These are phyloP conservation scores for Pisolithus thermaeus DNA, from an alignment of 1,284 basidiomycete species.

Conservation along the genomic window DNA sequence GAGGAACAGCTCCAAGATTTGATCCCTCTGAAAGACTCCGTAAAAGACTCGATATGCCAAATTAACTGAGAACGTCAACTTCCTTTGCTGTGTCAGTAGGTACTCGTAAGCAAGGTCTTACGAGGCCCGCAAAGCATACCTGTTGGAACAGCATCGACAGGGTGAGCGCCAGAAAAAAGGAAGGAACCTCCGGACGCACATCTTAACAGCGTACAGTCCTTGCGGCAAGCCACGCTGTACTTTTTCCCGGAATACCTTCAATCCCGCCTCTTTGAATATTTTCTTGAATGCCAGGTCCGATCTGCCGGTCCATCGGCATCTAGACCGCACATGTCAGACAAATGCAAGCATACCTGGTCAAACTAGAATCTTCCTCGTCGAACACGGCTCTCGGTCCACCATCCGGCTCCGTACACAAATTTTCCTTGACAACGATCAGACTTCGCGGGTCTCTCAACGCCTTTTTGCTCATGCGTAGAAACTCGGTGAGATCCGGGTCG, in stretches of 20 bases:
- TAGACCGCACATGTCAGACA: neutral
- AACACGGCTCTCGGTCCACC: conserved; percentile 62
- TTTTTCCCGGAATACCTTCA: conserved; percentile 64
- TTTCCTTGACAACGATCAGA: conserved; percentile 87
- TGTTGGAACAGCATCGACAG: neutral
- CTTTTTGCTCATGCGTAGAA: conserved; percentile 58
- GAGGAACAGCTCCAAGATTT: no score
- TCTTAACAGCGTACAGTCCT: conserved; percentile 79
- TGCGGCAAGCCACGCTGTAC: conserved; percentile 75
- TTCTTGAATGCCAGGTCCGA: conserved; percentile 80
- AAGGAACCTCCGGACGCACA: conserved; percentile 41
- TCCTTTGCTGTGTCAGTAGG: no score
- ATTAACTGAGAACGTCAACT: no score
- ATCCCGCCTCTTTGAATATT: conserved; percentile 64
- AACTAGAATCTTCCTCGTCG: conserved; percentile 83
- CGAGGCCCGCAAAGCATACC: no score
- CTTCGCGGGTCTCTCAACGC: conserved; percentile 43
- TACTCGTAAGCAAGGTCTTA: no score
- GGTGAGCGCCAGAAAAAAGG: neutral
- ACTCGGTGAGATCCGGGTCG: conserved; percentile 71
- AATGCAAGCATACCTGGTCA: conserved; percentile 58
- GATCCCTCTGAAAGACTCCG: no score
- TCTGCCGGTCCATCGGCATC: conserved; percentile 34
- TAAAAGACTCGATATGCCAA: no score
- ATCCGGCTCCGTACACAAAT: conserved; percentile 62